A percentile compares a stretch with the other conserved stretches of the same genome.
Conservation (phyloP, 306 rosid species). For the Acacia confusa region DNA sequence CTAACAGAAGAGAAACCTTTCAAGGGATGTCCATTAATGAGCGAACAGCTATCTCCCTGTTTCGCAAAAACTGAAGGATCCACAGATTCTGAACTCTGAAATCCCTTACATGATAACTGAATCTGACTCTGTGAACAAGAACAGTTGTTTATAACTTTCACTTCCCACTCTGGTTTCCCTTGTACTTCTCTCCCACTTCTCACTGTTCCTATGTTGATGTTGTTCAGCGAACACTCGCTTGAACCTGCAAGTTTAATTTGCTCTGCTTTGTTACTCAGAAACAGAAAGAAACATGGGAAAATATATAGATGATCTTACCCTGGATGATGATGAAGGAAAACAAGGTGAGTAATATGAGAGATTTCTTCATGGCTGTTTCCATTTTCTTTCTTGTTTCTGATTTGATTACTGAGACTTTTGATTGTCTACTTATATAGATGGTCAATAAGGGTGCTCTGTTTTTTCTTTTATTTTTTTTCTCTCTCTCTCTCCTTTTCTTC, state of each 20-base stretch:
- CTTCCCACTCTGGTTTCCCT: slow-evolving; percentile 62
- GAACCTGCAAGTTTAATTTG: slow-evolving; percentile 38
- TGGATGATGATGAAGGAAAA: neutral
- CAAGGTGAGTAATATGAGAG: neutral
- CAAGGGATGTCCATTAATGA: slow-evolving; percentile 40
- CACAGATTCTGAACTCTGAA: slow-evolving; percentile 37
- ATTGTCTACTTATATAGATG: neutral
- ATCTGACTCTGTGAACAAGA: slow-evolving; percentile 40
- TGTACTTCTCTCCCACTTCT: slow-evolving; percentile 43
- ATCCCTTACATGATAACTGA: slow-evolving; percentile 39
- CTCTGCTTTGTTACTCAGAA: neutral
- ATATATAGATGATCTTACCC: neutral
- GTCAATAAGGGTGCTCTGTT: neutral
- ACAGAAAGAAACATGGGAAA: neutral
- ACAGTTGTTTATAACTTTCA: slow-evolving; percentile 57
- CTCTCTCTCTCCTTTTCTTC: neutral
- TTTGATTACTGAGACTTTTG: neutral
- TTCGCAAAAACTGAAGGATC: slow-evolving; percentile 33
- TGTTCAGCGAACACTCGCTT: slow-evolving; percentile 40
- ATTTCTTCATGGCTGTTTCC: neutral
- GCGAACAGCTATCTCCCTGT: slow-evolving; percentile 43
- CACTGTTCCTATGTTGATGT: slow-evolving; percentile 48
- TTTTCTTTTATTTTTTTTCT: accelerated
- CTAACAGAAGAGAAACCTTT: slow-evolving; percentile 15
- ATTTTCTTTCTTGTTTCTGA: neutral